Evolutionary conservation across 208 protist genomes (phyloP), one percentile per base, ranked within the genome.

Genomic region (Acanthamoeba culbertsoni): DNA sequence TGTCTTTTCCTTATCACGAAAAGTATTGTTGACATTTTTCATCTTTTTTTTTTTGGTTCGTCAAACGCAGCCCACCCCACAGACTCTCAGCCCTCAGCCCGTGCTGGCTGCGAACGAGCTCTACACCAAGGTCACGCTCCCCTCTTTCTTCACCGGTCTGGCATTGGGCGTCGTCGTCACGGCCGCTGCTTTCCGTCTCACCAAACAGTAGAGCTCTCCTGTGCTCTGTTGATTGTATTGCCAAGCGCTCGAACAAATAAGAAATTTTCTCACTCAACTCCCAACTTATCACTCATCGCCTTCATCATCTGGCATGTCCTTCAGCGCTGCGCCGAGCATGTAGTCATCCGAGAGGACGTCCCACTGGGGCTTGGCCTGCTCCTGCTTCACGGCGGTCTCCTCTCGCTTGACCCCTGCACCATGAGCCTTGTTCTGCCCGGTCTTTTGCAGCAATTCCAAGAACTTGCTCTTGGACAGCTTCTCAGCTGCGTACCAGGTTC

Each of bases 331-430:
- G 40, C 86, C 86, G 2, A 92, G 55, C 86, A 92, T 92, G 62
- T 79, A 92, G 62, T 92, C 86, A 59, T 92, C 86, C 28, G 62
- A 79, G 86, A 92, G 86, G 40, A 92, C 86, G 42, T 92, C 86
- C 86, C 86, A 92, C 12, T 79, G 10, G 23, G 86, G 59, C 86
- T 92, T 48, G 43, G 37, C 71, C 45, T 82, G 42, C n/a, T 48
- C 4, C 59, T 68, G 20, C 7, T 7, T n/a, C 45, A 55, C 37
- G 43, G 37, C 43, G 12, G 43, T 40, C n/a, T 92, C 86, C 55
- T 92, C 62, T 28, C 55, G 23, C n/a, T 92, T 55, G 37, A 51
- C 59, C 23, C 55, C 7, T 40, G 26, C 63, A 4, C 43, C 26
- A 37, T 71, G n/a, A 37, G 31, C 31, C n/a, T n/a, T 71, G 55